Conservation (phyloP, 345 rosid genomes). For the Ceriops decandra region DNA sequence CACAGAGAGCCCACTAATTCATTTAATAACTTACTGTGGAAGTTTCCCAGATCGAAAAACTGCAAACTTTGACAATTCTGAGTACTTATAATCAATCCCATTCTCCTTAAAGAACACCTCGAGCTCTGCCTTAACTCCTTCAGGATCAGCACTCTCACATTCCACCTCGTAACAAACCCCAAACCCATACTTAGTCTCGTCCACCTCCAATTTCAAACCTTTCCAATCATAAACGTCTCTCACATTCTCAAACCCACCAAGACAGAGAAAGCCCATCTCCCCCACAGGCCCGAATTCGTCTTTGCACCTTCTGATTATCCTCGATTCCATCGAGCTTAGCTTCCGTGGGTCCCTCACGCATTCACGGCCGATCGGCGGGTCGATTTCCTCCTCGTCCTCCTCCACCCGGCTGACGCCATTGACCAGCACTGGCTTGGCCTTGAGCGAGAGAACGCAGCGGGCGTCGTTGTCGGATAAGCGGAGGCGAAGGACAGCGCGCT, state of each 20-base stretch:
- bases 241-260: conserved; percentile 83
- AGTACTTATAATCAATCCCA: conserved; percentile 49
- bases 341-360: conserved; percentile 48
- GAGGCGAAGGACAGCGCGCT: conserved; percentile 56
- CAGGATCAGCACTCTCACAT: conserved; percentile 77
- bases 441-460: conserved; percentile 60
- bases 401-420: conserved; percentile 83
- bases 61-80: conserved; percentile 70
- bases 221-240: conserved; percentile 65
- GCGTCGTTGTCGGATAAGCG: conserved; percentile 48
- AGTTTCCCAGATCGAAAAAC: conserved; percentile 70
- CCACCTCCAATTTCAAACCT: conserved; percentile 74
- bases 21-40: conserved; percentile 37
- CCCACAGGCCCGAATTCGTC: conserved; percentile 61
- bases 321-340: conserved; percentile 40
- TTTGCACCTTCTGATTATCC: conserved; percentile 58
- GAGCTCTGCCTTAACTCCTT: conserved; percentile 53
- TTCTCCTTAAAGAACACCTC: conserved; percentile 57
- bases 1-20: not conserved
- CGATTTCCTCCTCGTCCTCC: conserved; percentile 82
- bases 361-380: conserved; percentile 30
- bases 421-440: conserved; percentile 51
- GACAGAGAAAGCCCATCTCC: conserved; percentile 51
- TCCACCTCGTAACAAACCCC: conserved; percentile 75
- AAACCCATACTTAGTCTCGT: conserved; percentile 68